A percentile compares a stretch with the other conserved stretches of the same genome.
These are phyloP conservation scores for Iodosphaeria phyllophila DNA, from an alignment of 2,329 filamentous ascomycete species.

Conservation along the genomic window DNA sequence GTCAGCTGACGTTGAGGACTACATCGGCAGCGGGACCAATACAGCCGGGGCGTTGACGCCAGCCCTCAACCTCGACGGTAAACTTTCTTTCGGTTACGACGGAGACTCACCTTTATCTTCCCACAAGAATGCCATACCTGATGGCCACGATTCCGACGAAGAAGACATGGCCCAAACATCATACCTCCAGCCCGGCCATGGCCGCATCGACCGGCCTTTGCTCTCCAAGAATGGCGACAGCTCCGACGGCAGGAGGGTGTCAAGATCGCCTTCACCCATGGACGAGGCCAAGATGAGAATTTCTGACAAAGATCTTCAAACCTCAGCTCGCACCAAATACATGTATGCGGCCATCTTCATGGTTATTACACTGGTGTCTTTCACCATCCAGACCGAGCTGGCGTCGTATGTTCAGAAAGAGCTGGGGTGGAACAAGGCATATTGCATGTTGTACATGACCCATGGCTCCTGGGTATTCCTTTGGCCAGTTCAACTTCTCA, in stretches of 20 bases:
- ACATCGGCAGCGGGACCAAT: constrained; percentile 10
- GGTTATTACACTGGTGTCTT: constrained; percentile 64
- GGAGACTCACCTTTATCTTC: constrained; percentile 7
- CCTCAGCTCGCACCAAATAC: constrained; percentile 68
- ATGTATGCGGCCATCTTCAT: constrained; percentile 75
- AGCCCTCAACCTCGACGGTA: constrained; percentile 7
- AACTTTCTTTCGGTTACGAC: constrained; percentile 8
- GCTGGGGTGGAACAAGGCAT: constrained; percentile 92
- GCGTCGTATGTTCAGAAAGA: constrained; percentile 89
- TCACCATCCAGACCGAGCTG: constrained; percentile 89
- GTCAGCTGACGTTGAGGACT: constrained; percentile 10
- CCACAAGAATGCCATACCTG: constrained; percentile 7
- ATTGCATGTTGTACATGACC: constrained; percentile 97
- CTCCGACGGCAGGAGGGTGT: constrained; percentile 9
- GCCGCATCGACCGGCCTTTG: constrained; percentile 23
- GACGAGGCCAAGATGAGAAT: constrained; percentile 36
- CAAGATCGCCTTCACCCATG: constrained; percentile 60
- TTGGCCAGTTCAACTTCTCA: constrained; percentile 68
- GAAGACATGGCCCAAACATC: constrained; percentile 20
- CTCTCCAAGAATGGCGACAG: constrained; percentile 17
- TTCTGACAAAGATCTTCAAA: too few relatives aligned
- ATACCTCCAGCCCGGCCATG: constrained; percentile 25
- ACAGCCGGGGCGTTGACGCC: constrained; percentile 10
- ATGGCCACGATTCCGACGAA: constrained; percentile 2
- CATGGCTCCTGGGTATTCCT: constrained; percentile 86